Evolutionary conservation across 768 basidiomycete genomes (phyloP).

Genomic region (Lactarius tabidus): DNA sequence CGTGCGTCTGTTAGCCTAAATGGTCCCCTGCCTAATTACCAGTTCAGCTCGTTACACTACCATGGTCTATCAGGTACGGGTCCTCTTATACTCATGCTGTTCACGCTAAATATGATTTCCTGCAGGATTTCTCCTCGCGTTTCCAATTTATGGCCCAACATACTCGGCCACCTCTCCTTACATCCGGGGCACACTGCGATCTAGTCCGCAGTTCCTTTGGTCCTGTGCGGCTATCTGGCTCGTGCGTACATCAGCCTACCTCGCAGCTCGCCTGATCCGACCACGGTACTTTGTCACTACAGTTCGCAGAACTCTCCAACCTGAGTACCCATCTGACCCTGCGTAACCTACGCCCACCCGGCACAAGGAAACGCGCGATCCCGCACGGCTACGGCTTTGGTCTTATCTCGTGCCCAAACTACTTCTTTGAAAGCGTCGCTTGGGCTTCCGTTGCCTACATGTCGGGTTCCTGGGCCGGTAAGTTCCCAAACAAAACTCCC

Average conservation of each 20-base stretch:
- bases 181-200: slow-evolving; percentile 57
- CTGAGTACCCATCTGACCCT: slow-evolving; percentile 77
- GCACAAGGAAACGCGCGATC: slow-evolving; percentile 74
- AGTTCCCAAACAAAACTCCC: slow-evolving; percentile 32
- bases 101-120: slow-evolving; percentile 10
- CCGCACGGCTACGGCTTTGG: slow-evolving; percentile 92
- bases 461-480: slow-evolving; percentile 75
- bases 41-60: slow-evolving; percentile 82
- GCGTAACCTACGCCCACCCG: slow-evolving; percentile 77
- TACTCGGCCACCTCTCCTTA: slow-evolving; percentile 65
- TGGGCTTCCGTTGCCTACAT: slow-evolving; percentile 72
- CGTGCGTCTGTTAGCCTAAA: slow-evolving; percentile 29
- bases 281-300: neutral
- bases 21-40: neutral
- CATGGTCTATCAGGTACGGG: slow-evolving; percentile 64
- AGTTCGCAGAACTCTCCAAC: slow-evolving; percentile 89
- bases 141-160: slow-evolving; percentile 75
- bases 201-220: slow-evolving; percentile 64
- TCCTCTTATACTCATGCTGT: neutral
- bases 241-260: slow-evolving; percentile 45
- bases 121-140: slow-evolving; percentile 69
- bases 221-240: slow-evolving; percentile 65
- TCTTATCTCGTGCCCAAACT: slow-evolving; percentile 87
- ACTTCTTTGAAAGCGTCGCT: slow-evolving; percentile 81
- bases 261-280: neutral